A percentile compares a stretch with the other conserved stretches of the same genome.
These are phyloP conservation scores for Lipomyces starkeyi DNA, from an alignment of 805 yeast species.

Conservation along the genomic window DNA sequence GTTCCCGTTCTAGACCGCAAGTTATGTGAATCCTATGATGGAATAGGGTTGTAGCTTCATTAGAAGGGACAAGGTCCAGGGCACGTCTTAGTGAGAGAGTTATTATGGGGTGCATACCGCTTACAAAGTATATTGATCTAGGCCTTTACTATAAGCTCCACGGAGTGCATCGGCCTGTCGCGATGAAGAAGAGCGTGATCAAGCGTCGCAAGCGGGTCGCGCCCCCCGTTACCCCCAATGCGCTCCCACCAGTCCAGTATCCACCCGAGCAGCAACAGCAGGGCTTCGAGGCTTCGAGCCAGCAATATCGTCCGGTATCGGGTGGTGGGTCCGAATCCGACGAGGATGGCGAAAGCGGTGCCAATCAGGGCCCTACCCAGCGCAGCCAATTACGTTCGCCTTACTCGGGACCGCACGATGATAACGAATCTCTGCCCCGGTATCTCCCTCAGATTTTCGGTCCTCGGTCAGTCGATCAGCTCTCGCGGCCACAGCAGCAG, in stretches of 20 bases:
- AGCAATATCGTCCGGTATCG: constrained; percentile 8
- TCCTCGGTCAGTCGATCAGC: constrained; percentile 7
- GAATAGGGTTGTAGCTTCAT: neutral
- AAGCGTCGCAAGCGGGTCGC: constrained; percentile 69
- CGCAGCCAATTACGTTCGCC: neutral
- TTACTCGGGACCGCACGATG: neutral
- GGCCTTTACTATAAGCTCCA: constrained; percentile 72
- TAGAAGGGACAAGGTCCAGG: neutral
- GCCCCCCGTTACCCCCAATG: constrained; percentile 34
- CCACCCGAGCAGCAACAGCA: constrained; percentile 9
- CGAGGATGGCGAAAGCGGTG: constrained; percentile 16
- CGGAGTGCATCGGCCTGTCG: constrained; percentile 76
- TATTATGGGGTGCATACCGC: neutral
- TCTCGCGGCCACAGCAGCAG: constrained; percentile 16
- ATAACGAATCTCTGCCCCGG: neutral
- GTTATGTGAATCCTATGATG: neutral
- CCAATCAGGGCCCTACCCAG: neutral
- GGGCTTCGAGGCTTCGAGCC: neutral
- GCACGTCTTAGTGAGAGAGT: neutral
- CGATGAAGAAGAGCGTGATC: constrained; percentile 73
- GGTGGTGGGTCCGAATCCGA: constrained; percentile 15
- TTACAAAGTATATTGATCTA: constrained; percentile 16
- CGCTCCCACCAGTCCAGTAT: constrained; percentile 29
- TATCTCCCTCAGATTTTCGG: neutral
- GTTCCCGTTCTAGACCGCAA: no score